These are phyloP conservation scores for Hypoxylon sp. DNA, from an alignment of 2,329 filamentous ascomycete genomes.

Conservation along the genomic window DNA sequence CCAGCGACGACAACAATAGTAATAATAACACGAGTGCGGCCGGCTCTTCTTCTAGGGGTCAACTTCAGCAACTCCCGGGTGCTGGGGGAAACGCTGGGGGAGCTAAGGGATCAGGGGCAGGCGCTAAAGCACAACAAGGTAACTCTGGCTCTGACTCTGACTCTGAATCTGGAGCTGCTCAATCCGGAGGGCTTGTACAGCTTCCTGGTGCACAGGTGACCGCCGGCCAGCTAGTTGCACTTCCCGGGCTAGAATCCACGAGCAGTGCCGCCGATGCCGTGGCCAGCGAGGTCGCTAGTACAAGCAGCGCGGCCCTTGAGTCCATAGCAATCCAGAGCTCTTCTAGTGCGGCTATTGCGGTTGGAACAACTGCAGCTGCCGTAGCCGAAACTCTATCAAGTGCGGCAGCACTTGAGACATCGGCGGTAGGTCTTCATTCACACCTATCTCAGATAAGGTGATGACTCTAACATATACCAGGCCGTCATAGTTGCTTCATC, in stretches of 20 bases:
- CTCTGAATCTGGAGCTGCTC: slow-evolving; percentile 1
- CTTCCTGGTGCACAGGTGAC: slow-evolving; percentile 46
- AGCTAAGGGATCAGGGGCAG: not conserved
- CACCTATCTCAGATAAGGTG: not conserved
- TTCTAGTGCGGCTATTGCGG: slow-evolving; percentile 17
- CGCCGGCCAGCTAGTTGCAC: slow-evolving; percentile 42
- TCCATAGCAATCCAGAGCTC: slow-evolving; percentile 14
- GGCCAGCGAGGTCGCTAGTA: slow-evolving; percentile 21
- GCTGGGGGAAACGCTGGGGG: not conserved
- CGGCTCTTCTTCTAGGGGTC: slow-evolving; percentile 6
- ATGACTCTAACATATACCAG: slow-evolving; percentile 6
- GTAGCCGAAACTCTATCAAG: not conserved
- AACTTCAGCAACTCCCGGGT: slow-evolving; percentile 25
- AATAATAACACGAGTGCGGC: slow-evolving; percentile 11
- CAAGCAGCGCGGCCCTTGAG: slow-evolving; percentile 18
- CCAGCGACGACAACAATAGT: slow-evolving; percentile 1
- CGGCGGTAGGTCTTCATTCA: slow-evolving; percentile 13
- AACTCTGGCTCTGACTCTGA: not conserved
- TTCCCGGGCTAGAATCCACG: slow-evolving; percentile 38
- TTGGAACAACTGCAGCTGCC: slow-evolving; percentile 17
- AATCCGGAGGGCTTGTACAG: slow-evolving; percentile 32
- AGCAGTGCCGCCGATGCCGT: slow-evolving; percentile 23
- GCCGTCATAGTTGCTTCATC: not conserved
- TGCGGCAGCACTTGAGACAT: slow-evolving; percentile 20
- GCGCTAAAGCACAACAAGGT: slow-evolving; percentile 14